Percentiles rank a stretch among this genome's conserved stretches.
phyloP scores from a whole-genome alignment of 495 filamentous ascomycete genomes.

The Penicillium pulvis region DNA sequence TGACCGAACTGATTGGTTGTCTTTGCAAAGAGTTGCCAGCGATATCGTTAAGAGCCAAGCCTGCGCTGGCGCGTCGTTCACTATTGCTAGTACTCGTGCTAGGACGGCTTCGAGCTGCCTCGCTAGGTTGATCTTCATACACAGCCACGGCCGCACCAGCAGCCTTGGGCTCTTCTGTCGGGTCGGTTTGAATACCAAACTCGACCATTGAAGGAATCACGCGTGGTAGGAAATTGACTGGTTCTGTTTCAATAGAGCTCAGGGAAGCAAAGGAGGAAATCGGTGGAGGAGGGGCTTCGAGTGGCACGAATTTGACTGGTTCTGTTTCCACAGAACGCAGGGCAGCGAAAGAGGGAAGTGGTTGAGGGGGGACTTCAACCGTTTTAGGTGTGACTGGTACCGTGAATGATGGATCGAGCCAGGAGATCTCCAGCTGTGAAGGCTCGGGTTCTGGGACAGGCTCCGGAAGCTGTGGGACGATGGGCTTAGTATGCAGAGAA shows the following conservation, averaged over 20 bases:
- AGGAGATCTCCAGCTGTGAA: slow-evolving; percentile 35
- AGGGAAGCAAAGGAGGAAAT: slow-evolving; percentile 44
- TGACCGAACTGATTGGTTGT: slow-evolving; percentile 43
- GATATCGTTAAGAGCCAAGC: slow-evolving; percentile 43
- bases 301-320: slow-evolving; percentile 1
- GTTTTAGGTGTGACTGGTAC: slow-evolving; percentile 35
- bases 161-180: slow-evolving; percentile 21
- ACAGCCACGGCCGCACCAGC: slow-evolving; percentile 34
- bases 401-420: slow-evolving; percentile 36
- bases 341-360: slow-evolving; percentile 37
- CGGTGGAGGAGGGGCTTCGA: slow-evolving; percentile 17
- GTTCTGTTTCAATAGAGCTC: slow-evolving; percentile 25
- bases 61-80: slow-evolving; percentile 46
- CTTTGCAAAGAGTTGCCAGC: slow-evolving; percentile 44
- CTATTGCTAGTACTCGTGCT: slow-evolving; percentile 33
- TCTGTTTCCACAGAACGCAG: slow-evolving; percentile 35
- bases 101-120: slow-evolving; percentile 37
- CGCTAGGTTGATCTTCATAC: slow-evolving; percentile 58
- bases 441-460: slow-evolving; percentile 24
- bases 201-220: slow-evolving; percentile 23
- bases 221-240: slow-evolving; percentile 7
- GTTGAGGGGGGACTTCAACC: slow-evolving; percentile 17
- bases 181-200: slow-evolving; percentile 28
- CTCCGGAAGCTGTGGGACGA: slow-evolving; percentile 32
- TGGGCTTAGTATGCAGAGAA: slow-evolving; percentile 52